Conservation (phyloP, 2,329 filamentous ascomycete genomes). For the Cadophora sp. region DNA sequence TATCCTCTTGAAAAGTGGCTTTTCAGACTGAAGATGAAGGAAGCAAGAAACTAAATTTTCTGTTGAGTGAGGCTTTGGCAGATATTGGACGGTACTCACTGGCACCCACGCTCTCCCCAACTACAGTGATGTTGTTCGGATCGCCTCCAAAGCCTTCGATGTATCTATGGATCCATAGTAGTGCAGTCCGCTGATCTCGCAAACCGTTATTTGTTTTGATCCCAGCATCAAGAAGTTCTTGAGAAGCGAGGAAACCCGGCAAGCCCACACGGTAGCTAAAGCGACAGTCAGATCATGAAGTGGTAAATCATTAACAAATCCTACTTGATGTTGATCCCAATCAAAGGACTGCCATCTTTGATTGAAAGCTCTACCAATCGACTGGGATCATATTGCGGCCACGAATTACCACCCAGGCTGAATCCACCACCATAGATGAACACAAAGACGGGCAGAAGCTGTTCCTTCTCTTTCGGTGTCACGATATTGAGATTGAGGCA, state of each 20-base stretch:
- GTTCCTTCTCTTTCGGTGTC: not conserved
- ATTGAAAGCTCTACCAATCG: constrained; percentile 1
- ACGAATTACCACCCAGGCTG: constrained; percentile 1
- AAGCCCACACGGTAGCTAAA: constrained; percentile 11
- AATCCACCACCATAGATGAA: constrained; percentile 10
- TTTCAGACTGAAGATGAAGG: constrained; percentile 5
- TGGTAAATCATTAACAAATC: not conserved
- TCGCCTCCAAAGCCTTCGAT: constrained; percentile 43
- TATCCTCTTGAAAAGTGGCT: constrained; percentile 6
- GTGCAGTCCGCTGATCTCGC: constrained; percentile 16
- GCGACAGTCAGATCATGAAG: not conserved
- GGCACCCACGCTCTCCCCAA: constrained; percentile 46
- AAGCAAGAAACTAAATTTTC: not conserved
- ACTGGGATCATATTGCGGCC: constrained; percentile 13
- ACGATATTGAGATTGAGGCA: constrained; percentile 10
- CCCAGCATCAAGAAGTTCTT: not conserved
- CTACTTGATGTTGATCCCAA: constrained; percentile 9
- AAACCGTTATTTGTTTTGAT: constrained; percentile 16
- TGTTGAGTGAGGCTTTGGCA: not conserved
- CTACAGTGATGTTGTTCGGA: constrained; percentile 38
- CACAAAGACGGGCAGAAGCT: constrained; percentile 5
- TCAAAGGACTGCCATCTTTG: not conserved
- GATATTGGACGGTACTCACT: not conserved
- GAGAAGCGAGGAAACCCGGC: constrained; percentile 10
- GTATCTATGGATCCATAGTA: constrained; percentile 35